Conservation (phyloP, 352 stramenopile genomes). For the Phytopythium aichiense region DNA sequence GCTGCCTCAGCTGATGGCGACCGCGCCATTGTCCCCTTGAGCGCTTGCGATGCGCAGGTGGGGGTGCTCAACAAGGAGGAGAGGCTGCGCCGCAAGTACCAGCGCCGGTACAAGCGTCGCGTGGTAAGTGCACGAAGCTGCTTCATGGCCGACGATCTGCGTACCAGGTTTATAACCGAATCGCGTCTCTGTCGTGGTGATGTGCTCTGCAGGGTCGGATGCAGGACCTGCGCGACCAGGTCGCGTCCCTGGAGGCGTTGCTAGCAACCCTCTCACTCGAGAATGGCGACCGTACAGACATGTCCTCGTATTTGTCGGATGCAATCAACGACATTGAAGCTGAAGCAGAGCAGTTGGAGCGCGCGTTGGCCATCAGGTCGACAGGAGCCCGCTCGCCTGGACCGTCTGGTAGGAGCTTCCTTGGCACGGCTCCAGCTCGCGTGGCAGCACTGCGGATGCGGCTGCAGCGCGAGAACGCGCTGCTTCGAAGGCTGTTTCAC, state of each 20-base stretch:
- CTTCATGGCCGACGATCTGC: neutral
- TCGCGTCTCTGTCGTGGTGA: neutral
- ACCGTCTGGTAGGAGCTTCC: neutral
- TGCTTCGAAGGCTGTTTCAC: slow-evolving; percentile 1
- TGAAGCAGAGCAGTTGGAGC: neutral
- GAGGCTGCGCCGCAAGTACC: slow-evolving; percentile 4
- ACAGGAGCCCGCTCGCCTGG: neutral
- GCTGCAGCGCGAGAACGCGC: slow-evolving; percentile 2
- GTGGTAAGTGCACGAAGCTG: neutral
- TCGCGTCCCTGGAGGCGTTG: neutral
- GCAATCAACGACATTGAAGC: neutral
- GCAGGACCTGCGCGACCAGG: slow-evolving; percentile 4
- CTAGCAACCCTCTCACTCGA: neutral
- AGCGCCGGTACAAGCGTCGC: slow-evolving; percentile 1
- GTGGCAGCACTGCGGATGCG: slow-evolving; percentile 1
- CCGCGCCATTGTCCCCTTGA: neutral
- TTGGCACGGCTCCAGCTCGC: neutral
- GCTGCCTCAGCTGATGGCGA: neutral
- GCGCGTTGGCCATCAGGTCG: neutral
- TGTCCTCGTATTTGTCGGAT: neutral
- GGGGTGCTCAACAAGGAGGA: slow-evolving; percentile 4
- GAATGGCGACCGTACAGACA: neutral
- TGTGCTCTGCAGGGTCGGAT: neutral
- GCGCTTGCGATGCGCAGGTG: neutral
- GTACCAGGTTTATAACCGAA: neutral